Evolutionary conservation across 306 rosid genomes (phyloP).

Genomic region (Fragaria ananassa): DNA sequence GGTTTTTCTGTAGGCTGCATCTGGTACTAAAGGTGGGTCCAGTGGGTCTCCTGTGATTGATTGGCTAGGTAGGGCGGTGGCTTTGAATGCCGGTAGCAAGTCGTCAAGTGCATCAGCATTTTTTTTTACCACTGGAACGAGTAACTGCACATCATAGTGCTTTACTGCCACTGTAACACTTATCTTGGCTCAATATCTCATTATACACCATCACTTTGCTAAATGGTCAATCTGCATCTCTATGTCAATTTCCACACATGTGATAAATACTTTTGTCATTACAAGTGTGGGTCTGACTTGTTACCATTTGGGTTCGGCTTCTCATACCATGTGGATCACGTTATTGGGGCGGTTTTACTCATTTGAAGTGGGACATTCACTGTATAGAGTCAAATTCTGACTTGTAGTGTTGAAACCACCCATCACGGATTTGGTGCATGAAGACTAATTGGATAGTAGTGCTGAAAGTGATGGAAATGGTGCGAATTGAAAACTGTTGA

Average conservation of each 20-base stretch:
- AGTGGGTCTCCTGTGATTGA: constrained; percentile 98
- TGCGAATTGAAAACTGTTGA: background rate
- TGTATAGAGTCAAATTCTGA: background rate
- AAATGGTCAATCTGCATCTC: background rate
- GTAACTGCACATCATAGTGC: constrained; percentile 46
- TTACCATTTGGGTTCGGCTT: background rate
- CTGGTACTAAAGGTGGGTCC: constrained; percentile 98
- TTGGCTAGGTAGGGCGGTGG: constrained; percentile 93
- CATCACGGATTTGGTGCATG: background rate
- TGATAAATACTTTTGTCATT: background rate
- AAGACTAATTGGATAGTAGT: background rate
- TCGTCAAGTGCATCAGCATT: constrained; percentile 93
- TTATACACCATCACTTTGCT: background rate
- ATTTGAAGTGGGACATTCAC: background rate
- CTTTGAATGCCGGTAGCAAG: constrained; percentile 98
- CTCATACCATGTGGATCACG: background rate
- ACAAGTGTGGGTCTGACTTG: background rate
- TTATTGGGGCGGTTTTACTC: background rate
- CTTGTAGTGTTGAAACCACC: background rate
- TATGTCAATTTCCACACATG: background rate
- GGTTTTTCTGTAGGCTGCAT: constrained; percentile 72
- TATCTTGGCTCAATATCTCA: background rate
- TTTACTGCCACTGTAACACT: background rate
- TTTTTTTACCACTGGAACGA: constrained; percentile 85
- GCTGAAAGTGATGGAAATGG: background rate